A percentile compares a stretch with the other conserved stretches of the same genome.
These are phyloP conservation scores for Kwoniella dendrophila DNA, from an alignment of 768 basidiomycete species.

Conservation along the genomic window DNA sequence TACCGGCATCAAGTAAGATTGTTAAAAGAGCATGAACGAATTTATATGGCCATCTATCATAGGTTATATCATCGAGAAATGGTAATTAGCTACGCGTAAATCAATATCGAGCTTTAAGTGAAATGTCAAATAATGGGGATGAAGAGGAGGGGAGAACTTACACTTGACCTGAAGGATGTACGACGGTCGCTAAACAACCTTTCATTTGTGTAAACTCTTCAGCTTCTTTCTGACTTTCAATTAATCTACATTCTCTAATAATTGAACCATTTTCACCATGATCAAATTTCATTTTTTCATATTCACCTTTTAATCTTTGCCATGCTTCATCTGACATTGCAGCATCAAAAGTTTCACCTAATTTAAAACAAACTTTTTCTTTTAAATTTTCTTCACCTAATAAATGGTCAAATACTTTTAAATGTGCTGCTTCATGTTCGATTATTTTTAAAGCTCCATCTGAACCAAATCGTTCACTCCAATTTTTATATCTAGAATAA, in stretches of 20 bases:
- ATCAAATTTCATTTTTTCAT: conserved; percentile 22
- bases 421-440: conserved; percentile 28
- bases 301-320: conserved; percentile 20
- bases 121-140: no score
- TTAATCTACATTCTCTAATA: conserved; percentile 22
- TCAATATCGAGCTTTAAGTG: no score
- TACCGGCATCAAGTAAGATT: conserved; percentile 10
- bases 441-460: conserved; percentile 23
- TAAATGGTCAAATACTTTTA: conserved; percentile 21
- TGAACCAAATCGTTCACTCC: conserved; percentile 19
- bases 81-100: neutral
- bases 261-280: conserved; percentile 18
- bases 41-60: conserved; percentile 31
- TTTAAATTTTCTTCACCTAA: conserved; percentile 20
- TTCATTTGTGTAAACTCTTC: conserved; percentile 34
- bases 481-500: conserved; percentile 25
- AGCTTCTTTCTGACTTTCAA: conserved; percentile 26
- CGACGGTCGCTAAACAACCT: conserved; percentile 23
- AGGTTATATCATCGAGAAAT: neutral
- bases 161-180: conserved; percentile 28
- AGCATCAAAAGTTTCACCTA: conserved; percentile 27
- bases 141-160: conserved; percentile 10
- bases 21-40: conserved; percentile 30
- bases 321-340: conserved; percentile 31
- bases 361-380: conserved; percentile 23